phyloP scores from a whole-genome alignment of 768 basidiomycete species.

The Suillus cothurnatus region DNA sequence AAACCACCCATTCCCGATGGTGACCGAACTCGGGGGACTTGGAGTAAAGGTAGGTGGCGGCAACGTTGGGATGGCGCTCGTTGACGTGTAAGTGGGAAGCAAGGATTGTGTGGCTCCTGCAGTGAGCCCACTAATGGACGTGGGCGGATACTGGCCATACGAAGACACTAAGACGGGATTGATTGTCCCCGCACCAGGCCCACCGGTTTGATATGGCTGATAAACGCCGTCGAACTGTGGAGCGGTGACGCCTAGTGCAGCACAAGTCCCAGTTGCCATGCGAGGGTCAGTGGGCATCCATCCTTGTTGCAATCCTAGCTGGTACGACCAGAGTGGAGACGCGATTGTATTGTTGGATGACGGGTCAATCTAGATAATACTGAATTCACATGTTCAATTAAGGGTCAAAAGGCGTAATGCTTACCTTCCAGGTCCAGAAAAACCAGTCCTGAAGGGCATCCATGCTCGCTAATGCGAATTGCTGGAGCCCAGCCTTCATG shows the following conservation, averaged over 20 bases:
- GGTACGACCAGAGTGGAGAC: slow-evolving; percentile 70
- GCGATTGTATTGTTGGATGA: slow-evolving; percentile 51
- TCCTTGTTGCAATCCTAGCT: slow-evolving; percentile 69
- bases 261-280: slow-evolving; percentile 62
- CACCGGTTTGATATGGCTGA: slow-evolving; percentile 72
- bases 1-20: slow-evolving; percentile 59
- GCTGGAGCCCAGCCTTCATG: slow-evolving; percentile 54
- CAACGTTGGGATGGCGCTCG: slow-evolving; percentile 57
- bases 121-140: slow-evolving; percentile 48
- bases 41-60: slow-evolving; percentile 55
- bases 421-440: slow-evolving; percentile 81
- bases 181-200: slow-evolving; percentile 52
- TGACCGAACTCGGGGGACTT: slow-evolving; percentile 39
- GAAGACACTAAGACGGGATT: slow-evolving; percentile 40
- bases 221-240: slow-evolving; percentile 54
- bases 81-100: slow-evolving; percentile 68
- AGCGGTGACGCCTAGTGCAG: slow-evolving; percentile 46
- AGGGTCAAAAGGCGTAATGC: slow-evolving; percentile 2
- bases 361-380: slow-evolving; percentile 50
- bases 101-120: slow-evolving; percentile 35
- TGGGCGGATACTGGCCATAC: slow-evolving; percentile 58
- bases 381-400: not conserved
- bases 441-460: slow-evolving; percentile 70
- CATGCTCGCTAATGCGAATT: slow-evolving; percentile 60
- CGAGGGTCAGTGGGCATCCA: slow-evolving; percentile 82